Evolutionary conservation across 108 stramenopile species (phyloP).

Genomic region (Cyclostephanos tholiformis): DNA sequence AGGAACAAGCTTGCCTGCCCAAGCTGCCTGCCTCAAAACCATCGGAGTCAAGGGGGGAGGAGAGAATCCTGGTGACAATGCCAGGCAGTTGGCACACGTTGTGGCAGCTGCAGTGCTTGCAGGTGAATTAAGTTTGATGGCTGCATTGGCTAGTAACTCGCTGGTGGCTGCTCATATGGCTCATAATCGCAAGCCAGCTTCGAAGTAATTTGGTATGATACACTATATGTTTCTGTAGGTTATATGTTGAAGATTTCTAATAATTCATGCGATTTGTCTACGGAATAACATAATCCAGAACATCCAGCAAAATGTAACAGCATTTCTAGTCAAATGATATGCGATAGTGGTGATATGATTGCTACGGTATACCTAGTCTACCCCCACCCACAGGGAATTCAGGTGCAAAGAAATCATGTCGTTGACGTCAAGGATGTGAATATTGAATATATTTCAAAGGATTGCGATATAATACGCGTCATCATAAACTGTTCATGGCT

Average conservation of each 20-base stretch:
- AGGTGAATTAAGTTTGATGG: conserved; percentile 95
- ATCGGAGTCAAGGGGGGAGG: conserved; percentile 91
- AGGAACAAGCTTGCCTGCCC: conserved; percentile 94
- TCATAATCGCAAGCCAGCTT: conserved; percentile 84
- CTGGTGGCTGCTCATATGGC: conserved; percentile 89
- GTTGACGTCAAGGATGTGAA: too few species aligned
- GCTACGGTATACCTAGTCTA: too few species aligned
- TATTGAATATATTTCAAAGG: too few species aligned
- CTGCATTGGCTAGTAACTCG: conserved; percentile 93
- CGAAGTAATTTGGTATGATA: conserved; percentile 28
- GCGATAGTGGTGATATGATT: too few species aligned
- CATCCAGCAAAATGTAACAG: too few species aligned
- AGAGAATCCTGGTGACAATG: conserved; percentile 88
- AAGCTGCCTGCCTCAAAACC: conserved; percentile 92
- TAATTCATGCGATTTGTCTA: neutral
- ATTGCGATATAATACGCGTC: too few species aligned
- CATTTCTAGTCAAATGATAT: too few species aligned
- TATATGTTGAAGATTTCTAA: neutral
- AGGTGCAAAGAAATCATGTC: too few species aligned
- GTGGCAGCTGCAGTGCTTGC: conserved; percentile 96
- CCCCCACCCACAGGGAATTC: too few species aligned
- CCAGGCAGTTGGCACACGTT: conserved; percentile 89
- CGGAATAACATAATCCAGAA: too few species aligned
- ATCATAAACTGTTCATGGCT: too few species aligned
- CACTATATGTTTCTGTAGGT: neutral